A percentile compares a stretch with the other conserved stretches of the same genome.
Evolutionary conservation across 2,329 filamentous ascomycete genomes (phyloP).

Genomic region (Pseudogymnoascus sp.): DNA sequence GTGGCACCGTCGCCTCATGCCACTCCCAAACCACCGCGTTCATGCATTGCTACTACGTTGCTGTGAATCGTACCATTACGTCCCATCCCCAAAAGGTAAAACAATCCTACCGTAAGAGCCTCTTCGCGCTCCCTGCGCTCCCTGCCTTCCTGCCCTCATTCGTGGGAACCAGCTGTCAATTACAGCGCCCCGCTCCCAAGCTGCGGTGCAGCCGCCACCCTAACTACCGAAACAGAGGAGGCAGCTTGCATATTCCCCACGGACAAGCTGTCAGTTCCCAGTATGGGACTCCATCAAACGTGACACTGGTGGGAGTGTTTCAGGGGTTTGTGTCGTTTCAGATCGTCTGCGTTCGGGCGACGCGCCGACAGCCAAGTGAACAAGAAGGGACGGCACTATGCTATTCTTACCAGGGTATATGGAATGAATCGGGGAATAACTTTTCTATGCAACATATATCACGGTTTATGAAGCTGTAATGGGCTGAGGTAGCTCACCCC

Average conservation of each 20-base stretch:
- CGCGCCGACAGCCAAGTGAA: background rate
- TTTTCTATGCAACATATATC: background rate
- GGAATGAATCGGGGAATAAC: background rate
- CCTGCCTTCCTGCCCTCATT: background rate
- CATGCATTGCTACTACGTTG: slow-evolving; percentile 1
- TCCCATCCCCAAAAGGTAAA: background rate
- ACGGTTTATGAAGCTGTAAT: background rate
- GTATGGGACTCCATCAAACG: background rate
- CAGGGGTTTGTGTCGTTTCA: slow-evolving; percentile 4
- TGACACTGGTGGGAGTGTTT: slow-evolving; percentile 2
- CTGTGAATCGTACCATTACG: background rate
- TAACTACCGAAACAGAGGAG: slow-evolving; percentile 6
- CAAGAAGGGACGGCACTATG: background rate
- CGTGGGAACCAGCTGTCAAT: slow-evolving; percentile 1
- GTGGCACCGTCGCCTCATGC: background rate
- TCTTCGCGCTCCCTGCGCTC: background rate
- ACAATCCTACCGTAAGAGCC: slow-evolving; percentile 6
- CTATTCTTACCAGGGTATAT: background rate
- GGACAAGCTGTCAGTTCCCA: background rate
- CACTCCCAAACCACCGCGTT: background rate
- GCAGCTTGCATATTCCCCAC: background rate
- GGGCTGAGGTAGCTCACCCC: background rate
- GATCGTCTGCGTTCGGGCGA: background rate
- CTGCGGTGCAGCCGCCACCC: background rate
- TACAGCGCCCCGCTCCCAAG: background rate